Percentiles rank a stretch among this genome's conserved stretches.
These are phyloP conservation scores for Adenanthera pavonina DNA, from an alignment of 306 rosid genomes.

Conservation along the genomic window DNA sequence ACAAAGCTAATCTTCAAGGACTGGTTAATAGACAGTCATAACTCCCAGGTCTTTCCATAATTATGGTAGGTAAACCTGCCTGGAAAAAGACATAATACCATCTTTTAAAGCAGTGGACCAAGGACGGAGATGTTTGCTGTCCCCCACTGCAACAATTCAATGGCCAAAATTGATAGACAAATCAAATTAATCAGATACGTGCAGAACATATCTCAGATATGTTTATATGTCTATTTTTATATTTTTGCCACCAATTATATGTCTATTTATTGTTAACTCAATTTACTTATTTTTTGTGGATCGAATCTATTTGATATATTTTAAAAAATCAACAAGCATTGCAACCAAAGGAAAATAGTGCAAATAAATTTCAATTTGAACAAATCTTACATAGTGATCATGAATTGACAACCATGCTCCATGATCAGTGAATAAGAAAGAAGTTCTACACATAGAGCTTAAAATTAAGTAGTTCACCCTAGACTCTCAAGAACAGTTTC, in stretches of 20 bases:
- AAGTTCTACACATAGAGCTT: no score
- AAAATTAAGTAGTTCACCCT: no score
- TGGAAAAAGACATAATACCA: conserved; percentile 30
- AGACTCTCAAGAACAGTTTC: not conserved
- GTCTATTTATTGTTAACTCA: no score
- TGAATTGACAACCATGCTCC: no score
- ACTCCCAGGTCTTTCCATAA: conserved; percentile 12
- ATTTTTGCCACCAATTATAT: no score
- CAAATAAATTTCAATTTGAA: no score
- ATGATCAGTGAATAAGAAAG: no score
- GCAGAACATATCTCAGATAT: not conserved
- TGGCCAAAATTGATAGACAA: conserved; percentile 27
- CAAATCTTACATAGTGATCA: no score
- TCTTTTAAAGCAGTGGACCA: conserved; percentile 43
- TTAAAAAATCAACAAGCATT: no score
- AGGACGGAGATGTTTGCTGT: conserved; percentile 44
- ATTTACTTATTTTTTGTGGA: no score
- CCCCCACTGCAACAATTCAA: conserved; percentile 22
- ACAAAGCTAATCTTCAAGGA: conserved; percentile 3
- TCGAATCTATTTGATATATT: no score
- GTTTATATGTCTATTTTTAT: not conserved
- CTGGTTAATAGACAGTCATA: not conserved
- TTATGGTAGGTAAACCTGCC: conserved; percentile 36
- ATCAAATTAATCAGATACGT: not conserved
- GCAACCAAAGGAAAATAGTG: no score